These are phyloP conservation scores for Aeschynomene evenia DNA, from an alignment of 306 rosid genomes.

Conservation along the genomic window DNA sequence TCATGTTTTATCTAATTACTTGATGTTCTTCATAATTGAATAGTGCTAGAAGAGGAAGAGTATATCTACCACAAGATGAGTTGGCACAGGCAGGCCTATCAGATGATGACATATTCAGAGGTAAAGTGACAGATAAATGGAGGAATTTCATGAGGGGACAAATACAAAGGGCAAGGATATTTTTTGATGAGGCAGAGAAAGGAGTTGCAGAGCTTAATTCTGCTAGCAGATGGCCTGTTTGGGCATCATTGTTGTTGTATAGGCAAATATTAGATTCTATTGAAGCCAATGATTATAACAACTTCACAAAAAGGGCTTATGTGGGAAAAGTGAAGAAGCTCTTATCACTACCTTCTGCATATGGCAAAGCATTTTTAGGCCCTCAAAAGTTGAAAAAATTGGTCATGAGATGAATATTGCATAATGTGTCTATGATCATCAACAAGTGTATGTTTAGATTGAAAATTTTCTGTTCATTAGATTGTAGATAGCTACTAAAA, in stretches of 20 bases:
- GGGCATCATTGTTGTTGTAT: slow-evolving; percentile 81
- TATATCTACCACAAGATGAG: slow-evolving; percentile 94
- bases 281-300: slow-evolving; percentile 93
- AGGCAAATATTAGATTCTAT: slow-evolving; percentile 83
- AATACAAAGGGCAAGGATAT: slow-evolving; percentile 84
- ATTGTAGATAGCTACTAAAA: slow-evolving; percentile 16
- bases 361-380: slow-evolving; percentile 59
- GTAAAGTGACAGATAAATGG: slow-evolving; percentile 84
- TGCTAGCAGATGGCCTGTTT: slow-evolving; percentile 96
- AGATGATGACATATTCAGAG: slow-evolving; percentile 71
- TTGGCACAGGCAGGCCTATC: slow-evolving; percentile 79
- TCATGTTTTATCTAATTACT: not conserved
- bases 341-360: slow-evolving; percentile 68
- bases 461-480: slow-evolving; percentile 27
- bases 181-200: slow-evolving; percentile 89
- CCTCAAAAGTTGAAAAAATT: slow-evolving; percentile 49
- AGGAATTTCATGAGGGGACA: slow-evolving; percentile 84
- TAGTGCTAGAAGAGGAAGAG: slow-evolving; percentile 94
- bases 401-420: slow-evolving; percentile 37
- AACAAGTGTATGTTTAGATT: not conserved
- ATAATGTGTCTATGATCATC: slow-evolving; percentile 7
- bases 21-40: not conserved
- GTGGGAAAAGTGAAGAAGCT: slow-evolving; percentile 77
- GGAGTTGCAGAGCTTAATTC: slow-evolving; percentile 74
- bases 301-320: slow-evolving; percentile 85